Base-by-base conservation (phyloP, 2,329 filamentous ascomycete species). In the Xylariaceae sp. region DNA sequence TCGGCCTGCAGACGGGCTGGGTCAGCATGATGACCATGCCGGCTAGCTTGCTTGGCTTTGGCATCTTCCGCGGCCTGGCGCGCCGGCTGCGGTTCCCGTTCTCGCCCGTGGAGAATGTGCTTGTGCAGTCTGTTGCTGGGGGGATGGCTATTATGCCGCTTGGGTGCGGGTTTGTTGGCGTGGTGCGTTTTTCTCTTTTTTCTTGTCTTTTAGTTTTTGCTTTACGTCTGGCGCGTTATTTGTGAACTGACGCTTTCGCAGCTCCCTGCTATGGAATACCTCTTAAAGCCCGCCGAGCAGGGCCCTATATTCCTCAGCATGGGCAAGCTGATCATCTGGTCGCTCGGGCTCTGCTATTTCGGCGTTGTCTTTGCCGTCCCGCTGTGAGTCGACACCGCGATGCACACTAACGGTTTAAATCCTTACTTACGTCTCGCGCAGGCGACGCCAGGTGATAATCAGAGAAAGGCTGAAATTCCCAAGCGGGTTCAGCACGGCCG, bases 301-400 rank as follows among this genome's bases (percentile, higher is more conserved):
- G 91, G 90, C 0, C 89, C 90, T 0, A 71, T 96, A 16, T 75
- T 80, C 50, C 73, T 96, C 42, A 83, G 84, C 34, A 78, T 89
- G 36, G 83, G 84, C 76, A 90, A 91, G 69, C 74, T 96, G 59
- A 84, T 96, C 6, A 70, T 96, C 7, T 99, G 94, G 94, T 88
- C 90, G 22, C 70, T 99, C 50, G 94, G 94, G 0, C 81, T 99
- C 15, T 96, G 92, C 68, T 92, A 97, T 66, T 99, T 99, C 68
- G 94, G 94, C 0, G 94, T 97, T 1, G 86, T 97, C 1, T 97
- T 99, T 74, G 94, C 92, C 0, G 92, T 99, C 13, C 94, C 94
- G 0, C 68, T 97, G 77, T 80, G 68, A 71, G 74, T 62, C 15
- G 52, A 22, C 49, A 9, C 9, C 26, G 8, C 8, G 26, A 26